A percentile compares a stretch with the other conserved stretches of the same genome.
Conservation (phyloP, 2,329 filamentous ascomycete genomes). For the Venturia effusa region DNA sequence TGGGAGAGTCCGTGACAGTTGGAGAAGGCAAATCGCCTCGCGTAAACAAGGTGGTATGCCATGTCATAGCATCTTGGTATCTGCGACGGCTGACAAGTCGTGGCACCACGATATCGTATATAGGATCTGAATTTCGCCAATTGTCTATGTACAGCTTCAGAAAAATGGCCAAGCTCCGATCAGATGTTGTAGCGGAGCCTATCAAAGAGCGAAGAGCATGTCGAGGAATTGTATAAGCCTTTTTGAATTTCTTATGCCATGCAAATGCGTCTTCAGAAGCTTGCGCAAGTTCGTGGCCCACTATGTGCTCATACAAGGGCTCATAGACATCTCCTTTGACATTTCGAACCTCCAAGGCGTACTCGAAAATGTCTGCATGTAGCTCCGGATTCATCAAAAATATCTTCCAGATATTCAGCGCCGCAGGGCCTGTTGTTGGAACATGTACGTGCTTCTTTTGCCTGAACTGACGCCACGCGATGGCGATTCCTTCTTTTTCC, state of each 20-base stretch:
- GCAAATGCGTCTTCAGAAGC: conserved; percentile 13
- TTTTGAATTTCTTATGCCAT: conserved; percentile 3
- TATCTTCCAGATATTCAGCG: conserved; percentile 34
- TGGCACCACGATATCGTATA: conserved; percentile 32
- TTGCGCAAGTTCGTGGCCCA: conserved; percentile 18
- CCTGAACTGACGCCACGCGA: neutral
- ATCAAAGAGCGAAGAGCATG: neutral
- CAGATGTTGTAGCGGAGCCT: conserved; percentile 16
- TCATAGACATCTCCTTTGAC: conserved; percentile 24
- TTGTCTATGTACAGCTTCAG: conserved; percentile 27
- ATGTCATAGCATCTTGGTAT: conserved; percentile 21
- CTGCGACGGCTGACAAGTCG: conserved; percentile 20
- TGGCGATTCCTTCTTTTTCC: neutral
- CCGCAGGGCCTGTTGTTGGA: conserved; percentile 25
- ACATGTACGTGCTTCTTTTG: neutral
- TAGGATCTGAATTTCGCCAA: neutral
- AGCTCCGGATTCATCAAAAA: conserved; percentile 29
- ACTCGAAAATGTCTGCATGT: conserved; percentile 26
- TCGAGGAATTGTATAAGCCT: conserved; percentile 3
- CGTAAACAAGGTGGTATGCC: conserved; percentile 23
- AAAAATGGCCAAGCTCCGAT: conserved; percentile 19
- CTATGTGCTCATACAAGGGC: conserved; percentile 29
- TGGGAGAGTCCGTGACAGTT: neutral
- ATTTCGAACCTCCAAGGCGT: conserved; percentile 31
- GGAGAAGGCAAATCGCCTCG: neutral